Evolutionary conservation across 2,329 filamentous ascomycete species (phyloP).

Genomic region (Sclerotinia spermophila): DNA sequence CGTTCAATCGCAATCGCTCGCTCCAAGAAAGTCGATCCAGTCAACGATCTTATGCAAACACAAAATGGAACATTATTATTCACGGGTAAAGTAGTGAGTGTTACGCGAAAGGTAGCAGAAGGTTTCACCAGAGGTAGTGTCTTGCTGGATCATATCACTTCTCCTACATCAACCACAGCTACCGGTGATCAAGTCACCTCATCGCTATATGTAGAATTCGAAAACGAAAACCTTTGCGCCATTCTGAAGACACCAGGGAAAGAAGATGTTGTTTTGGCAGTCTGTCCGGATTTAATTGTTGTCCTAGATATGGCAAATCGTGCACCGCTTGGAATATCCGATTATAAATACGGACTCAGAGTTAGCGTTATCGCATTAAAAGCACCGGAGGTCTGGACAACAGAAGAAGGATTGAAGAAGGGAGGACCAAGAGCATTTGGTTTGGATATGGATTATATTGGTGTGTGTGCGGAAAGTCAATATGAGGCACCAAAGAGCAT

Average conservation of each 20-base stretch:
- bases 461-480: conserved; percentile 24
- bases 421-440: conserved; percentile 43
- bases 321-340: conserved; percentile 48
- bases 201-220: conserved; percentile 32
- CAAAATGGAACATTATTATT: conserved; percentile 34
- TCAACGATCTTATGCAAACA: conserved; percentile 29
- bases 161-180: background rate
- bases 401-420: conserved; percentile 39
- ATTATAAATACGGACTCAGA: conserved; percentile 49
- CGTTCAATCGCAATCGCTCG: conserved; percentile 50
- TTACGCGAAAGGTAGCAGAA: conserved; percentile 30
- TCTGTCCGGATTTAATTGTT: conserved; percentile 35
- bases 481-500: conserved; percentile 34
- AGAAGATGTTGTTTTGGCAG: conserved; percentile 28
- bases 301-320: conserved; percentile 46
- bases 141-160: conserved; percentile 26
- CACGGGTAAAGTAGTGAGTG: conserved; percentile 34
- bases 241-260: conserved; percentile 25
- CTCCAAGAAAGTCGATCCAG: conserved; percentile 30
- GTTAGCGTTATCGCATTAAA: conserved; percentile 50
- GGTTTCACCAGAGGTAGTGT: conserved; percentile 35
- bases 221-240: conserved; percentile 35
- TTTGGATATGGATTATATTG: conserved; percentile 31
- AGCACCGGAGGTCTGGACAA: conserved; percentile 49
- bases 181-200: background rate